These are phyloP conservation scores for Cercospora sp. DNA, from an alignment of 2,329 filamentous ascomycete genomes.

Conservation along the genomic window DNA sequence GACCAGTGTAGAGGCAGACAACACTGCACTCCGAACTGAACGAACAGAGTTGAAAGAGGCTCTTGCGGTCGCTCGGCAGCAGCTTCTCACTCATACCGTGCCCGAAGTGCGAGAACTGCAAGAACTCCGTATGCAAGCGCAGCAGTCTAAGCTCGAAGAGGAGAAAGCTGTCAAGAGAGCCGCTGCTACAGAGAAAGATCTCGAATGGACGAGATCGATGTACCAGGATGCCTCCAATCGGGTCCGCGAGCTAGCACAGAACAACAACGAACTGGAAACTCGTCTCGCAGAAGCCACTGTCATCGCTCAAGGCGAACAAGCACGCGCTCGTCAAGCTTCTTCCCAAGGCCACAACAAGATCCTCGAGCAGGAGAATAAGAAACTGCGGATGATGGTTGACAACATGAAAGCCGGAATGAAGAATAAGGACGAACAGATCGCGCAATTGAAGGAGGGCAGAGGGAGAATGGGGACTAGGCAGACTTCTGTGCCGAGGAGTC, in stretches of 20 bases:
- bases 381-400: conserved; percentile 32
- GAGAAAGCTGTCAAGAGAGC: conserved; percentile 37
- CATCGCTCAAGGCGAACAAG: conserved; percentile 35
- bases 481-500: conserved; percentile 41
- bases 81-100: conserved; percentile 33
- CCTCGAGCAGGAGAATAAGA: conserved; percentile 32
- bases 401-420: conserved; percentile 35
- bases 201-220: conserved; percentile 58
- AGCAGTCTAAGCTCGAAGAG: conserved; percentile 31
- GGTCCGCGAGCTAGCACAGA: conserved; percentile 48
- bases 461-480: conserved; percentile 41
- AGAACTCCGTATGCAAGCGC: conserved; percentile 25
- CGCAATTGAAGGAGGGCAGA: conserved; percentile 37
- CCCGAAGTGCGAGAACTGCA: conserved; percentile 41
- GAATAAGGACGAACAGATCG: conserved; percentile 41
- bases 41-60: conserved; percentile 33
- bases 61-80: conserved; percentile 34
- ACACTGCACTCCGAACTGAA: conserved; percentile 32
- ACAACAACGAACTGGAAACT: conserved; percentile 51
- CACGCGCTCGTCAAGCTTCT: conserved; percentile 30
- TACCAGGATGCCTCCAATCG: conserved; percentile 61
- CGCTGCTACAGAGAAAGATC: conserved; percentile 47
- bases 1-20: conserved; percentile 24
- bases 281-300: conserved; percentile 34
- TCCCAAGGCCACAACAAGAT: conserved; percentile 28